Conservation (phyloP, 2,329 filamentous ascomycete species). For the Pseudodiploospora longispora region DNA sequence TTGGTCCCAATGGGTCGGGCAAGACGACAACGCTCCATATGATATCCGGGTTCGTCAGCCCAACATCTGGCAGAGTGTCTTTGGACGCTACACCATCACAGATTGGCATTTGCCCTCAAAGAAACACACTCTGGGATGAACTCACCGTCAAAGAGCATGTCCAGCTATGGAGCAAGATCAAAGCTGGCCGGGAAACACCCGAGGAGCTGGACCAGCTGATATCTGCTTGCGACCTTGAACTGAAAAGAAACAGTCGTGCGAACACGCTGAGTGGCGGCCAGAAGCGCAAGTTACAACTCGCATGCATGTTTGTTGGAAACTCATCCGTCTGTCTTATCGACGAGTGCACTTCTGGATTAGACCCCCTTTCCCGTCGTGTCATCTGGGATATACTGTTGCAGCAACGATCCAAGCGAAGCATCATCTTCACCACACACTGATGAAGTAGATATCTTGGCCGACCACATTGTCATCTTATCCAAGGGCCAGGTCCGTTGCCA, state of each 20-base stretch:
- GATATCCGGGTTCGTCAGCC: slow-evolving; percentile 54
- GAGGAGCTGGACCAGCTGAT: slow-evolving; percentile 43
- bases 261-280: slow-evolving; percentile 59
- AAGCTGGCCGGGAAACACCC: slow-evolving; percentile 35
- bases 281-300: slow-evolving; percentile 61
- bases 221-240: slow-evolving; percentile 49
- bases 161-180: slow-evolving; percentile 54
- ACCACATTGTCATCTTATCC: slow-evolving; percentile 59
- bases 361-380: slow-evolving; percentile 57
- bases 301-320: slow-evolving; percentile 64
- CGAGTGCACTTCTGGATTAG: slow-evolving; percentile 61
- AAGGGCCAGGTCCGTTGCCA: slow-evolving; percentile 53
- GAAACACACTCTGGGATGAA: slow-evolving; percentile 60
- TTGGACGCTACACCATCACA: slow-evolving; percentile 43
- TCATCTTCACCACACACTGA: slow-evolving; percentile 62
- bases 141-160: slow-evolving; percentile 60
- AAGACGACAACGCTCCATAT: slow-evolving; percentile 64
- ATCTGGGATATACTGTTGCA: slow-evolving; percentile 64
- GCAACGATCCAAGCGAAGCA: slow-evolving; percentile 53
- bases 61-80: slow-evolving; percentile 51
- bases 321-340: slow-evolving; percentile 60
- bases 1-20: slow-evolving; percentile 63
- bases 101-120: slow-evolving; percentile 53
- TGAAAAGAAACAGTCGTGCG: slow-evolving; percentile 47
- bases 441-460: slow-evolving; percentile 60